Conservation (phyloP, 768 basidiomycete species). For the Leccinum boreale region DNA sequence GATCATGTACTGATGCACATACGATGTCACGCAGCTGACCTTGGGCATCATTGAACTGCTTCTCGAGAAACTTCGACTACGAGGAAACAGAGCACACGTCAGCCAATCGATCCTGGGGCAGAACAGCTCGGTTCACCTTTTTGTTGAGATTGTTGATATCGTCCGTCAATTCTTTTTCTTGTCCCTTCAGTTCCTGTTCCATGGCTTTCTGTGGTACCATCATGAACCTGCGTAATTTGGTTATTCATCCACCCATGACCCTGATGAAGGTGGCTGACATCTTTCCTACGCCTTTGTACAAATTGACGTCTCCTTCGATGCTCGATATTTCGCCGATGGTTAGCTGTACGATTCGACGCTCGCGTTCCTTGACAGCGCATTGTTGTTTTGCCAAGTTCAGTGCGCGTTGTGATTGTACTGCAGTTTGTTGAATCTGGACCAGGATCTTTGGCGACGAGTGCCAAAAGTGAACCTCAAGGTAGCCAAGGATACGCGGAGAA, state of each 20-base stretch:
- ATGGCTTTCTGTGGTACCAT: constrained; percentile 76
- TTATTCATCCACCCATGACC: constrained; percentile 1
- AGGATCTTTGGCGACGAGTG: constrained; percentile 59
- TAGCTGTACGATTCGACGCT: constrained; percentile 84
- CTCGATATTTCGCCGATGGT: constrained; percentile 80
- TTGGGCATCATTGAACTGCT: constrained; percentile 90
- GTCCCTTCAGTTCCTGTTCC: constrained; percentile 67
- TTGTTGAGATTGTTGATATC: constrained; percentile 81
- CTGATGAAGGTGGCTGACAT: constrained; percentile 50
- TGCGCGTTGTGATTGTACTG: constrained; percentile 78
- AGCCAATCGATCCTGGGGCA: neutral
- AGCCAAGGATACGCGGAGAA: neutral
- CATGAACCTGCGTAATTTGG: constrained; percentile 68
- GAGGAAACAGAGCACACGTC: neutral
- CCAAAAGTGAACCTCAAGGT: constrained; percentile 15
- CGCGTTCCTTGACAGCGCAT: constrained; percentile 76
- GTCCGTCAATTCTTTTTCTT: constrained; percentile 82
- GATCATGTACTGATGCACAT: constrained; percentile 22
- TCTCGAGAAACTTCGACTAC: constrained; percentile 88
- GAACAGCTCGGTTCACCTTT: constrained; percentile 53
- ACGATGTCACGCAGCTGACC: constrained; percentile 83
- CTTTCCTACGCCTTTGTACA: constrained; percentile 96
- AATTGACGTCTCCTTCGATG: constrained; percentile 68
- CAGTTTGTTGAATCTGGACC: constrained; percentile 89
- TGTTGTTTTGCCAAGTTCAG: constrained; percentile 75